phyloP scores from a whole-genome alignment of 2,329 filamentous ascomycete species.

The Chalaropsis thielavioides region DNA sequence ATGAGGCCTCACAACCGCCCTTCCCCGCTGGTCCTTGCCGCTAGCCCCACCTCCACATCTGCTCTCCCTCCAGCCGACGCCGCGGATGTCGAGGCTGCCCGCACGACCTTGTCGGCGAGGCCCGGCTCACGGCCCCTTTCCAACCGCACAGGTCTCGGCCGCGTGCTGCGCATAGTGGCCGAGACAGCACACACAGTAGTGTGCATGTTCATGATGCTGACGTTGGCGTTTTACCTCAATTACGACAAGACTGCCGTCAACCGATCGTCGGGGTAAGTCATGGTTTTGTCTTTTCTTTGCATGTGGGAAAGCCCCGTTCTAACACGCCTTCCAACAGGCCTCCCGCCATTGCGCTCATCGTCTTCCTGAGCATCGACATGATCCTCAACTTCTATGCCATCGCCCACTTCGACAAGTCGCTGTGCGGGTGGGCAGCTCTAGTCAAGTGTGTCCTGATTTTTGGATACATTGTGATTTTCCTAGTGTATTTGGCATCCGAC shows the following conservation, averaged over 20 bases:
- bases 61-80: background rate
- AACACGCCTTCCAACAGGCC: slow-evolving; percentile 19
- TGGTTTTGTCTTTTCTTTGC: background rate
- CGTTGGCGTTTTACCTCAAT: slow-evolving; percentile 25
- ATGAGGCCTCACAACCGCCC: slow-evolving; percentile 10
- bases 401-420: slow-evolving; percentile 23
- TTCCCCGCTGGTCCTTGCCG: background rate
- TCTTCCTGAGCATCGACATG: slow-evolving; percentile 25
- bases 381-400: slow-evolving; percentile 27
- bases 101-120: background rate
- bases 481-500: slow-evolving; percentile 26
- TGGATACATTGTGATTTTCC: slow-evolving; percentile 26
- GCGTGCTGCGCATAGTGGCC: slow-evolving; percentile 22
- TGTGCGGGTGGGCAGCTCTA: slow-evolving; percentile 25
- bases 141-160: background rate
- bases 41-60: background rate
- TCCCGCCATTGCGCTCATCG: slow-evolving; percentile 23
- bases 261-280: slow-evolving; percentile 10
- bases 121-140: background rate
- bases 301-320: background rate
- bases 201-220: slow-evolving; percentile 24
- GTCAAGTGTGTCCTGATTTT: slow-evolving; percentile 24
- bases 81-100: background rate
- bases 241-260: slow-evolving; percentile 21
- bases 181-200: slow-evolving; percentile 24